Percentiles rank a stretch among this genome's conserved stretches.
Evolutionary conservation across 2,329 filamentous ascomycete genomes (phyloP).

Genomic region (Cladophialophora immunda): DNA sequence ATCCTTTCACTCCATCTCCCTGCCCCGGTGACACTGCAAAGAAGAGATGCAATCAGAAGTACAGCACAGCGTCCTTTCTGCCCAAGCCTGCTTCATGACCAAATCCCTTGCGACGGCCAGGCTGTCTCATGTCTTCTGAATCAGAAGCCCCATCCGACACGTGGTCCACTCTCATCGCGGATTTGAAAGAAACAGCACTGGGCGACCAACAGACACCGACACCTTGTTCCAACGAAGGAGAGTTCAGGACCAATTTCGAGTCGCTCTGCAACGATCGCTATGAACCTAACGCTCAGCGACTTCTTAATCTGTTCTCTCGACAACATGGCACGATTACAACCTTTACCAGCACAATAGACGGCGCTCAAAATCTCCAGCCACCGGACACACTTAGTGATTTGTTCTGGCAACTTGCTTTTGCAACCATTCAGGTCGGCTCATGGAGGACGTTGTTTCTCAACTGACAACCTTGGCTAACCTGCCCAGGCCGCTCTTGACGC

Average conservation of each 20-base stretch:
- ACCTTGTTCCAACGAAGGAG: slow-evolving; percentile 4
- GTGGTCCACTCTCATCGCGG: slow-evolving; percentile 11
- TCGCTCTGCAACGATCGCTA: neutral
- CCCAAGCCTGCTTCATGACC: slow-evolving; percentile 14
- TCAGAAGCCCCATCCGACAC: slow-evolving; percentile 10
- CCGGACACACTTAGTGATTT: slow-evolving; percentile 11
- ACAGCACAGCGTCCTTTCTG: neutral
- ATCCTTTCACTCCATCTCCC: neutral
- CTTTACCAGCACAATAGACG: slow-evolving; percentile 1
- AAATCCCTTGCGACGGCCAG: slow-evolving; percentile 10
- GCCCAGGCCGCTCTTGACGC: slow-evolving; percentile 2
- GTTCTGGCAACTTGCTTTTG: slow-evolving; percentile 15
- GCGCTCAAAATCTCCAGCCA: slow-evolving; percentile 6
- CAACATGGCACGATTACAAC: slow-evolving; percentile 8
- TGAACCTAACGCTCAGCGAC: slow-evolving; percentile 6
- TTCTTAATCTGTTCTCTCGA: neutral
- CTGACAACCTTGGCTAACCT: neutral
- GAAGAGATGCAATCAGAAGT: slow-evolving; percentile 8
- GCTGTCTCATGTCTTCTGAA: slow-evolving; percentile 13
- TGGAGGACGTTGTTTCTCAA: neutral
- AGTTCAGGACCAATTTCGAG: slow-evolving; percentile 2
- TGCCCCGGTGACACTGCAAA: neutral
- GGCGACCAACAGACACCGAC: neutral
- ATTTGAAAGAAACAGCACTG: slow-evolving; percentile 10
- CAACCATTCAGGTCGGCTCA: slow-evolving; percentile 2